A percentile compares a stretch with the other conserved stretches of the same genome.
phyloP scores from a whole-genome alignment of 495 filamentous ascomycete genomes.

The Penicillium verhagenii region DNA sequence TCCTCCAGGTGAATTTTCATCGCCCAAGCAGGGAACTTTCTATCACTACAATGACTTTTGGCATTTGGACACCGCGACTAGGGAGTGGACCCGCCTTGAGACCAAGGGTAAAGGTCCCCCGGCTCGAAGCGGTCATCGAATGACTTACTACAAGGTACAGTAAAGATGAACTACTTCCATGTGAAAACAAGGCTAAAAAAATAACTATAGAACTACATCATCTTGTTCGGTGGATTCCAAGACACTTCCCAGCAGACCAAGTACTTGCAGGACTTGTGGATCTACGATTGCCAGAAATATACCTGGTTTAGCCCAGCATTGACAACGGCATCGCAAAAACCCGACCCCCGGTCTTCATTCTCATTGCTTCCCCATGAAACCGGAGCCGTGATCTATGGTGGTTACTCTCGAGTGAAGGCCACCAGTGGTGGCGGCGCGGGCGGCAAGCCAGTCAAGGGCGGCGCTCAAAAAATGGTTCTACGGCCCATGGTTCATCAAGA shows the following conservation, averaged over 20 bases:
- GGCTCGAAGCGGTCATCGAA: constrained; percentile 87
- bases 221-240: constrained; percentile 85
- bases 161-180: background rate
- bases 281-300: constrained; percentile 69
- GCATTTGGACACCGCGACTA: constrained; percentile 74
- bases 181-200: background rate
- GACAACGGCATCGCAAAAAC: constrained; percentile 74
- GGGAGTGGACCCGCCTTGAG: constrained; percentile 90
- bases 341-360: constrained; percentile 87
- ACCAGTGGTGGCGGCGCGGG: constrained; percentile 34
- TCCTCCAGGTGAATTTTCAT: constrained; percentile 55
- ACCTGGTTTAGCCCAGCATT: constrained; percentile 73
- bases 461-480: constrained; percentile 64
- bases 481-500: constrained; percentile 90
- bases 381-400: constrained; percentile 86
- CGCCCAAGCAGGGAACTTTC: constrained; percentile 95
- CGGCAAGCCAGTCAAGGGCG: constrained; percentile 60
- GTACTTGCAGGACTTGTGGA: constrained; percentile 73
- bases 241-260: constrained; percentile 92
- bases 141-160: constrained; percentile 82
- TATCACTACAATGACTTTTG: constrained; percentile 99
- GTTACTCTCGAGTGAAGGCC: constrained; percentile 87
- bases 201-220: constrained; percentile 57
- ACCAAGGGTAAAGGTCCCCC: constrained; percentile 84
- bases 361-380: constrained; percentile 85